Evolutionary conservation across 2,329 filamentous ascomycete genomes (phyloP).

Genomic region (Hypoxylon rubiginosum): DNA sequence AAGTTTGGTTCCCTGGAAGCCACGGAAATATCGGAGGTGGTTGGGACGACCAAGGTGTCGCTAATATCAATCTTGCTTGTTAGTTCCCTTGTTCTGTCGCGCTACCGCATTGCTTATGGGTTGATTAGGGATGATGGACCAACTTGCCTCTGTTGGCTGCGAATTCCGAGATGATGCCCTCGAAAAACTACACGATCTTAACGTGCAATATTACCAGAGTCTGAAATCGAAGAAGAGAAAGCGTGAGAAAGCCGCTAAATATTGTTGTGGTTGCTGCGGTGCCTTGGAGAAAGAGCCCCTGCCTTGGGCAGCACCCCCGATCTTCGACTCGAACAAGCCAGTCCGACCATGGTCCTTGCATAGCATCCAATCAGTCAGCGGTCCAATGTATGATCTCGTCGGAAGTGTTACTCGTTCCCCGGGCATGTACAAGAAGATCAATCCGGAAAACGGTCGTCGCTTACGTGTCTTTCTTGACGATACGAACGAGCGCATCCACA

Average conservation of each 20-base stretch:
- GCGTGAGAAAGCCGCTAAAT: constrained; percentile 17
- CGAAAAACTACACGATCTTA: constrained; percentile 51
- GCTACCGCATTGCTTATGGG: constrained; percentile 1
- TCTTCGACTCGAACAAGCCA: constrained; percentile 63
- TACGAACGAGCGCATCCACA: constrained; percentile 69
- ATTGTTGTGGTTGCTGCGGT: constrained; percentile 14
- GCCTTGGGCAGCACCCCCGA: constrained; percentile 61
- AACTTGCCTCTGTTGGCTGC: constrained; percentile 64
- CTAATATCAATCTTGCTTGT: constrained; percentile 55
- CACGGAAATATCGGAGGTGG: constrained; percentile 80
- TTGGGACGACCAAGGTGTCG: constrained; percentile 65
- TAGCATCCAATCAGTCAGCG: constrained; percentile 56
- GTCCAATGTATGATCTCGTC: constrained; percentile 60
- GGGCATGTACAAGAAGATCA: constrained; percentile 62
- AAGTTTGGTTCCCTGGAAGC: constrained; percentile 77
- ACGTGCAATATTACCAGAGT: constrained; percentile 58
- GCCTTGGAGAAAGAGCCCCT: constrained; percentile 19
- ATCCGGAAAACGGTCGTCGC: constrained; percentile 56
- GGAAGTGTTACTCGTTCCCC: constrained; percentile 61
- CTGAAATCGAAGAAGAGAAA: constrained; percentile 43
- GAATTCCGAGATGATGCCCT: constrained; percentile 58
- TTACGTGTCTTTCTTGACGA: constrained; percentile 59
- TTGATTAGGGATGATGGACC: constrained; percentile 67
- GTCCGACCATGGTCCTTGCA: constrained; percentile 64
- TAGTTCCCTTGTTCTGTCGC: constrained; percentile 31